Conservation (phyloP, 805 yeast genomes). For the Candida chauliodis region DNA sequence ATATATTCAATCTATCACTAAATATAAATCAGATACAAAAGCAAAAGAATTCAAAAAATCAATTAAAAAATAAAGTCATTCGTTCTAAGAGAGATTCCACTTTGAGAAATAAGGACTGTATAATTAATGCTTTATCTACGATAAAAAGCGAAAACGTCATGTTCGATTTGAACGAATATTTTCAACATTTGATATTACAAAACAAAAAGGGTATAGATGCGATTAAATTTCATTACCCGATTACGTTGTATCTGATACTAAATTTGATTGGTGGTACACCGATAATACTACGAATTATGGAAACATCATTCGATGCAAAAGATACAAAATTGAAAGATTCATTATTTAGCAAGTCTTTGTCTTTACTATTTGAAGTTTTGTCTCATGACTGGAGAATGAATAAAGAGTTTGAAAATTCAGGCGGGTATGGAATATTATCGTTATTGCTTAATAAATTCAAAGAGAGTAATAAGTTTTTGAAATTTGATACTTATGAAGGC, state of each 20-base stretch:
- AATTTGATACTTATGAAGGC: slow-evolving; percentile 10
- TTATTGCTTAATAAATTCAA: slow-evolving; percentile 50
- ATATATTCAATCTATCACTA: slow-evolving; percentile 32
- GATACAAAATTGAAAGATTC: slow-evolving; percentile 15
- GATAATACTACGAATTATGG: slow-evolving; percentile 44
- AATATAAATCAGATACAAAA: slow-evolving; percentile 25
- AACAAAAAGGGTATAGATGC: slow-evolving; percentile 5
- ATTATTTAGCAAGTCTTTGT: slow-evolving; percentile 31
- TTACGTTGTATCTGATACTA: slow-evolving; percentile 28
- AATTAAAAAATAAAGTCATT: not conserved
- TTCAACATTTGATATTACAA: slow-evolving; percentile 9
- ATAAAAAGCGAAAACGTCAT: slow-evolving; percentile 18
- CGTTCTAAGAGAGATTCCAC: not conserved
- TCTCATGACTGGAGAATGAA: slow-evolving; percentile 47
- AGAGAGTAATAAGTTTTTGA: slow-evolving; percentile 15
- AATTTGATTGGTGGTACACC: slow-evolving; percentile 53
- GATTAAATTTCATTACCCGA: slow-evolving; percentile 18
- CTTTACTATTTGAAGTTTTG: slow-evolving; percentile 41
- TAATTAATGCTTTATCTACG: slow-evolving; percentile 15
- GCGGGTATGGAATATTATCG: slow-evolving; percentile 59
- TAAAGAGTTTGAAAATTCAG: slow-evolving; percentile 55
- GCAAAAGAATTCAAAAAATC: slow-evolving; percentile 6
- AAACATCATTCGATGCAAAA: slow-evolving; percentile 27
- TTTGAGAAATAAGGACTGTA: slow-evolving; percentile 7
- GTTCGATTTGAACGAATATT: slow-evolving; percentile 17